These are phyloP conservation scores for Daldinia eschscholtzii DNA, from an alignment of 2,329 filamentous ascomycete genomes.

Conservation along the genomic window DNA sequence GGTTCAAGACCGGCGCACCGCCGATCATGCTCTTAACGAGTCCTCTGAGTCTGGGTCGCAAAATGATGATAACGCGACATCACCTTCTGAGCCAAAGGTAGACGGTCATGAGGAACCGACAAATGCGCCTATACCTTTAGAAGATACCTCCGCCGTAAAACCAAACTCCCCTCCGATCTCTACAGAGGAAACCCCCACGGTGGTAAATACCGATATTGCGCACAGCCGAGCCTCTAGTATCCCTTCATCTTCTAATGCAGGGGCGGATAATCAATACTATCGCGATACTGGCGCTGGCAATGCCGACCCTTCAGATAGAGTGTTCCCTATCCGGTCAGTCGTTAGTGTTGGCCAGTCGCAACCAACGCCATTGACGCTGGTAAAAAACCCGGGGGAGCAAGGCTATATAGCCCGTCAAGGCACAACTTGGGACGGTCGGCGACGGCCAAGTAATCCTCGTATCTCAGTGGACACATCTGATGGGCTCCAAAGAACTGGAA, in stretches of 20 bases:
- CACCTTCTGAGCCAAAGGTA: constrained; percentile 13
- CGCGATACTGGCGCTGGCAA: constrained; percentile 49
- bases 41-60: constrained; percentile 10
- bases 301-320: constrained; percentile 66
- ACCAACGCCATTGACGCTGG: constrained; percentile 50
- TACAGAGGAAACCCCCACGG: constrained; percentile 11
- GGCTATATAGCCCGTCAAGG: constrained; percentile 55
- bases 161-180: constrained; percentile 19
- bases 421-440: constrained; percentile 50
- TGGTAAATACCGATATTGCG: constrained; percentile 8
- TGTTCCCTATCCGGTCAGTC: constrained; percentile 86
- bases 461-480: constrained; percentile 47
- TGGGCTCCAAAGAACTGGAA: constrained; percentile 37
- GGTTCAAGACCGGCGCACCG: constrained; percentile 12
- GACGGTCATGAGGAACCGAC: constrained; percentile 10
- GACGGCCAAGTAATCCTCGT: constrained; percentile 51
- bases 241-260: constrained; percentile 58
- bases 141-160: constrained; percentile 7
- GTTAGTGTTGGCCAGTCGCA: constrained; percentile 72
- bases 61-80: constrained; percentile 11
- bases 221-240: constrained; percentile 30
- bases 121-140: constrained; percentile 21
- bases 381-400: constrained; percentile 55
- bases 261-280: constrained; percentile 58
- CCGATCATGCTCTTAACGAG: constrained; percentile 17